Base-by-base conservation (phyloP, 352 stramenopile genomes). In the Peronospora tabacina region DNA sequence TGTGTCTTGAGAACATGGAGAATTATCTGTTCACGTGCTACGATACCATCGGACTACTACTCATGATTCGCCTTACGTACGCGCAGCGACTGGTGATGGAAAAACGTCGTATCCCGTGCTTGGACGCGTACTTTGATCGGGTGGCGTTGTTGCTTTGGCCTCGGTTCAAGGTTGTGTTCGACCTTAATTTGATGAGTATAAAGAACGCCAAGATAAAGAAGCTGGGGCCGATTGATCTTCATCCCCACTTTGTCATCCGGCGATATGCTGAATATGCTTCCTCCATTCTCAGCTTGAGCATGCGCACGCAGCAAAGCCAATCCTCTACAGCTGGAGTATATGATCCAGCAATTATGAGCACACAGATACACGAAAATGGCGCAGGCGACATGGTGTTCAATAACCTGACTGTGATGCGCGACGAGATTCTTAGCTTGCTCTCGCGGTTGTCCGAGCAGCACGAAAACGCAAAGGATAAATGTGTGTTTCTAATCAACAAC, bases 401-500 rank as follows among this genome's bases (percentile, higher is more conserved):
- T 52, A 96, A 97, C 61, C 63, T 99, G 55, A 68, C 66, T 19
- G 58, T 76, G 33, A 63, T 96, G 19, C 77, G 85, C 1, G 75
- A 87, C 19, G 88, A 94, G 61, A 79, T 97, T 16, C 58, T 95
- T 3, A 55, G 51, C 11, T 81, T 87, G 32, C 58, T 96, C 19
- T 62, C 70, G 16, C 89, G 94, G 2, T 65, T 98, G 16, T 84
- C 92, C 0, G 85, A 97, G 37, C 77, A 96, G 55, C 93, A 98
- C 54, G 73, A 79, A 5, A 85, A 74, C 13, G 79, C 90, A 17
- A 98, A 98, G 58, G 97, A 97, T 47, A 87, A 85, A 29, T 90
- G 93, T 53, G 87, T 98, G 5, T 99, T 99, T 61, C 80, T 98
- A 36, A 96, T 98, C 57, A 99, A 99, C 70, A 99, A 99, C 62